These are phyloP conservation scores for Mucor circinelloides DNA, from an alignment of 371 early-diverging fungal species.

Conservation along the genomic window DNA sequence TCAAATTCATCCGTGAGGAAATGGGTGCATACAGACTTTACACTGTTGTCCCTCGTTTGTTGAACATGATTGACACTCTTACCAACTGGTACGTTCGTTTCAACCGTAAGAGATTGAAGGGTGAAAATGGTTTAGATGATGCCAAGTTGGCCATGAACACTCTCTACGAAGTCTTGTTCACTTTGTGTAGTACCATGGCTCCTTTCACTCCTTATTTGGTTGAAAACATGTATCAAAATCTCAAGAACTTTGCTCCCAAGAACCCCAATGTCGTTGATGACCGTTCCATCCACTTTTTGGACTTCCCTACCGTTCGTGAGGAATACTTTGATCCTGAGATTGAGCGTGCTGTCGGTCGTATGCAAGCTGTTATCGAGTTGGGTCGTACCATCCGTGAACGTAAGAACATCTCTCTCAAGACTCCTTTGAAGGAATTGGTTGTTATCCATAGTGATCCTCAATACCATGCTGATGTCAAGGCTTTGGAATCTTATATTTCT, in stretches of 20 bases:
- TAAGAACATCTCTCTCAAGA: slow-evolving; percentile 95
- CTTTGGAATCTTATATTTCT: slow-evolving; percentile 83
- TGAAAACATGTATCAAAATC: slow-evolving; percentile 97
- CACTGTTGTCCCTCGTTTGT: slow-evolving; percentile 92
- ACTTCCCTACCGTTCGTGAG: slow-evolving; percentile 90
- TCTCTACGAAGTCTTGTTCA: slow-evolving; percentile 93
- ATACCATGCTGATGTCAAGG: slow-evolving; percentile 86
- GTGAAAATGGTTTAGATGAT: slow-evolving; percentile 89
- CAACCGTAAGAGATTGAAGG: slow-evolving; percentile 98
- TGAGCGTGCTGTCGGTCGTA: slow-evolving; percentile 91
- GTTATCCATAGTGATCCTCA: slow-evolving; percentile 89
- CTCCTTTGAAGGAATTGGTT: slow-evolving; percentile 93
- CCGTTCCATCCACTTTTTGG: slow-evolving; percentile 90
- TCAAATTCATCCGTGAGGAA: slow-evolving; percentile 88
- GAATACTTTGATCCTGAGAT: slow-evolving; percentile 96
- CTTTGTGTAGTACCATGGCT: slow-evolving; percentile 94
- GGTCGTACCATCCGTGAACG: slow-evolving; percentile 96
- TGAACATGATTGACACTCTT: slow-evolving; percentile 93
- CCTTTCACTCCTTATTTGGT: slow-evolving; percentile 99
- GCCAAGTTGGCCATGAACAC: slow-evolving; percentile 86
- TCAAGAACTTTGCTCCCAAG: slow-evolving; percentile 75
- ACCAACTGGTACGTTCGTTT: slow-evolving; percentile 99
- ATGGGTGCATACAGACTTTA: slow-evolving; percentile 97
- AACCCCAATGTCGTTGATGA: slow-evolving; percentile 67
- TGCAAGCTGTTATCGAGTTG: slow-evolving; percentile 98